These are phyloP conservation scores for Claviceps maximensis DNA, from an alignment of 2,329 filamentous ascomycete genomes.

Conservation along the genomic window DNA sequence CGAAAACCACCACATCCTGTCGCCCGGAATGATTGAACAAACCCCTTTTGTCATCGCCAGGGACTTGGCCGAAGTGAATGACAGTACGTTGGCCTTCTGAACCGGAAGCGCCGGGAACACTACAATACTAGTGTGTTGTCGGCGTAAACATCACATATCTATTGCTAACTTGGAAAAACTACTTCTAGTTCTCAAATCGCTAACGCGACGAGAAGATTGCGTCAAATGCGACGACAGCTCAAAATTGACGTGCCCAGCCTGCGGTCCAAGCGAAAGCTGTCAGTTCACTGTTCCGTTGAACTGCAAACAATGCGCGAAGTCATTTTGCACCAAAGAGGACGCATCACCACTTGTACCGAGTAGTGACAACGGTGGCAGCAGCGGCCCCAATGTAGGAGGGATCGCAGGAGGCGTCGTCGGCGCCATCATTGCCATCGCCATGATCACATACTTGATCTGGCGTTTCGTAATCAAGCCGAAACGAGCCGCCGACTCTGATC, in stretches of 20 bases:
- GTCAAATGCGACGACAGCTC: constrained; percentile 31
- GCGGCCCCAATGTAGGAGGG: constrained; percentile 55
- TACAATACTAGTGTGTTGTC: background rate
- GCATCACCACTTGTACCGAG: constrained; percentile 8
- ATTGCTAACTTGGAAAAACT: background rate
- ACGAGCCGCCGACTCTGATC: constrained; percentile 43
- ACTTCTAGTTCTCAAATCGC: constrained; percentile 15
- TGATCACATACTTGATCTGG: constrained; percentile 71
- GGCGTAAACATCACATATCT: background rate
- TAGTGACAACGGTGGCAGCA: constrained; percentile 7
- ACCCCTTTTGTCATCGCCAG: constrained; percentile 10
- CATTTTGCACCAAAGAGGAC: constrained; percentile 29
- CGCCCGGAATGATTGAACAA: constrained; percentile 6
- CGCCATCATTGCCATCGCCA: constrained; percentile 61
- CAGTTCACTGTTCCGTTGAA: constrained; percentile 30
- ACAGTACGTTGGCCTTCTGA: constrained; percentile 13
- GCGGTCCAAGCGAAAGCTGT: constrained; percentile 28
- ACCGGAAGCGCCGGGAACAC: background rate
- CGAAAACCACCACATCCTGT: background rate
- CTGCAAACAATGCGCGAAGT: constrained; percentile 34
- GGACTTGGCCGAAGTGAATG: constrained; percentile 18
- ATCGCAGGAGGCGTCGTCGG: constrained; percentile 89
- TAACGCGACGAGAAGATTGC: constrained; percentile 30
- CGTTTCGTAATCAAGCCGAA: constrained; percentile 75
- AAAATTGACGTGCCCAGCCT: constrained; percentile 31